Evolutionary conservation across 2,329 filamentous ascomycete genomes (phyloP).

Genomic region (Penicillium aurantiogriseum): DNA sequence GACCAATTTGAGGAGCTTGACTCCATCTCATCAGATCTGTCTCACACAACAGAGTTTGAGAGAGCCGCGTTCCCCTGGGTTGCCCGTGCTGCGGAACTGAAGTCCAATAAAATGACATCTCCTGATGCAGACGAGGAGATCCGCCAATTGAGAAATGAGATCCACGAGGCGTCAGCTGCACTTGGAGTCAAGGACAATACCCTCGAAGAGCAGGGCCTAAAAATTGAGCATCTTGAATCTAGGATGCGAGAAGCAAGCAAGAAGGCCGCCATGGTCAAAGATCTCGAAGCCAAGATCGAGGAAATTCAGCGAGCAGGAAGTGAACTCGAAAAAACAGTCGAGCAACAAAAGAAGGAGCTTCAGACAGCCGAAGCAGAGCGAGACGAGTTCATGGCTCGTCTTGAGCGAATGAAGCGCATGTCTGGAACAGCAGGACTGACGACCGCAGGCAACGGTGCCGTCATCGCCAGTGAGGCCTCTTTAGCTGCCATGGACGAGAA

Average conservation of each 20-base stretch:
- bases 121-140: constrained; percentile 84
- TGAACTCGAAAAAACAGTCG: constrained; percentile 34
- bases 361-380: constrained; percentile 40
- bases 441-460: constrained; percentile 38
- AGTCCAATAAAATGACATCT: constrained; percentile 74
- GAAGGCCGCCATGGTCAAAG: constrained; percentile 59
- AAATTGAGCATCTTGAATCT: constrained; percentile 88
- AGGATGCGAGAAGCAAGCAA: constrained; percentile 79
- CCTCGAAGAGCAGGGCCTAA: constrained; percentile 81
- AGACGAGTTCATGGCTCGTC: constrained; percentile 42
- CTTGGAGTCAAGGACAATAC: constrained; percentile 74
- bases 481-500: constrained; percentile 45
- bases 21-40: constrained; percentile 66
- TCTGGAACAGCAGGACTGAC: constrained; percentile 39
- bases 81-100: constrained; percentile 75
- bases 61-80: constrained; percentile 76
- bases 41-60: constrained; percentile 77
- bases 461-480: constrained; percentile 40
- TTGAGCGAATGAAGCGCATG: constrained; percentile 44
- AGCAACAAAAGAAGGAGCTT: constrained; percentile 39
- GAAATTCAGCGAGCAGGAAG: constrained; percentile 36
- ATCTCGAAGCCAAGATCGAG: constrained; percentile 44
- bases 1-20: constrained; percentile 68
- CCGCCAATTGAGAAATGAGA: constrained; percentile 72
- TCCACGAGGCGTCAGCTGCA: constrained; percentile 71